Evolutionary conservation across 2,329 filamentous ascomycete genomes (phyloP), one percentile per base, ranked within the genome.

Genomic region (Arthrobotrys megalospora): DNA sequence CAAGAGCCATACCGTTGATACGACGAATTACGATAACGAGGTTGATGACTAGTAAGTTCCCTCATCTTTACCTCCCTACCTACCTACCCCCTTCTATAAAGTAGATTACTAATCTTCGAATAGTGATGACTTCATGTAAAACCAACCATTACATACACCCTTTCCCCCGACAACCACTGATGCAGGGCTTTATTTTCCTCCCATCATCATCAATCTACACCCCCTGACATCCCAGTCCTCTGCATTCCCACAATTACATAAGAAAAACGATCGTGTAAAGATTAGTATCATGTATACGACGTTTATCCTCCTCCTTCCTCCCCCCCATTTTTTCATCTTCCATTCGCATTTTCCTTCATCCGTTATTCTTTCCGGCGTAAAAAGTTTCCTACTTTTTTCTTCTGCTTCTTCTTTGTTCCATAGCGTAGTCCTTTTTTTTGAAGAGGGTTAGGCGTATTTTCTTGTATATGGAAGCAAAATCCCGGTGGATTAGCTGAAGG

Each of bases 21-120:
- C 89, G n/a, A 89, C 88, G 71, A 87, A 90, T 58, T 97, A 98
- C 83, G 92, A 93, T 34, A 53, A 76, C 1, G 92, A 94, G 68
- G 92, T 93, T 78, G 93, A 93, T 83, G 95, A 93, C 86, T 95
- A 97, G 89, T 93, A 87, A 88, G 93, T 91, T 62, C n/a, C 32
- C 48, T n/a, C 28, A 16, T 21, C 16, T 24, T n/a, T n/a, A n/a
- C 11, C 21, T 14, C 12, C 38, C 19, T 24, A 41, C 41, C 38
- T 48, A 38, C 6, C 12, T 28, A 21, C 19, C 6, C 14, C 0
- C 52, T 43, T 24, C n/a, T 28, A 21, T 24, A 32, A 19, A 4
- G 14, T 48, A 34, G 7, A 19, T 41, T 12, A 8, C 38, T 45
- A 48, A 55, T 24, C 12, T 14, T 34, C 36, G 6, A 24, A 34